Evolutionary conservation across 169 alveolate species (phyloP), one percentile per base, ranked within the genome.

Genomic region (Cryptosporidium ryanae): DNA sequence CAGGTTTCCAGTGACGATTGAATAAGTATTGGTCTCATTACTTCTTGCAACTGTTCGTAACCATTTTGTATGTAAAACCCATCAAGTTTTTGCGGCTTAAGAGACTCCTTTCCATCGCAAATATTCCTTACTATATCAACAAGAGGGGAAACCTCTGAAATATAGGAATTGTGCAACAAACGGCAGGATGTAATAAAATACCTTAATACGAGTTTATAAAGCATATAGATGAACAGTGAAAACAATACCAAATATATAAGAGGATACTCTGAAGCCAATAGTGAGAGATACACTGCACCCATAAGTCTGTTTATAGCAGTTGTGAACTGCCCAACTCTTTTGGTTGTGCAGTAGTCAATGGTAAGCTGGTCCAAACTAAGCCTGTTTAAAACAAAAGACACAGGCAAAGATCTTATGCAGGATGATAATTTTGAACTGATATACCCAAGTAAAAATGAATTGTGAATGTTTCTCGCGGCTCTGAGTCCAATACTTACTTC

Each of bases 51-150:
- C 64, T 76, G 87, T 2, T 8, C 32, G 29, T 59, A 76, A 4
- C 87, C 87, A 38, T 55, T 76, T 13, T 76, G 65, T 32, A 76
- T 43, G 38, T 59, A 76, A 61, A 76, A 76, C 17, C 34, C 21
- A 43, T 61, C 71, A 12, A 76, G 59, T n/a, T 76, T 76, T 55
- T 76, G 87, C 10, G 87, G 76, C 13, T 34, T 4, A 57, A 76
- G 48, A 61, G 63, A 76, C 48, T 76, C 87, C 48, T 59, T 76
- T 57, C 87, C 87, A 55, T 76, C 87, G 46, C 87, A 76, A 13
- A 76, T 61, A 59, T 76, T 76, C 27, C 87, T 76, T 27, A 76
- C 71, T 15, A 63, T 76, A 38, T 76, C 76, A 8, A 76, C 64
- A 32, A 76, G 46, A 27, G 65, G 68, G 0, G 87, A 76, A 17